Percentiles rank a stretch among this genome's conserved stretches.
phyloP scores from a whole-genome alignment of 2,329 filamentous ascomycete genomes.

The Trichocomaceae sp. region DNA sequence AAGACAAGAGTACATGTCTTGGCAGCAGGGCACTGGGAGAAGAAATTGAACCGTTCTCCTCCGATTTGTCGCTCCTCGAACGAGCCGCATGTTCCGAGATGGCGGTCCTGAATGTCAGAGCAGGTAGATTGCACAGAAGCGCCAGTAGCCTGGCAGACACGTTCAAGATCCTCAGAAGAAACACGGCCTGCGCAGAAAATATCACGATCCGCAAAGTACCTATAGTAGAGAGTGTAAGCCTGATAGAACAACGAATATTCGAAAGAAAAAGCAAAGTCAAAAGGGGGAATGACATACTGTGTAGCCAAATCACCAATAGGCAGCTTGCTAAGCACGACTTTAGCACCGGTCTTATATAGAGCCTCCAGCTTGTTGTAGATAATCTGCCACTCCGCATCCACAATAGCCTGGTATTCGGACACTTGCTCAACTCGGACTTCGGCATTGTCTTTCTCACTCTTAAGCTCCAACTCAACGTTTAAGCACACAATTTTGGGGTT shows the following conservation, averaged over 20 bases:
- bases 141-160: conserved; percentile 89
- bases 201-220: conserved; percentile 91
- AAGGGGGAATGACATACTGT: conserved; percentile 48
- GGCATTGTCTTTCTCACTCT: conserved; percentile 98
- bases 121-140: conserved; percentile 91
- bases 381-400: conserved; percentile 99
- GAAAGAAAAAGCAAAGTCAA: not conserved
- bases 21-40: conserved; percentile 88
- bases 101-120: conserved; percentile 82
- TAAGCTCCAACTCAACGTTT: conserved; percentile 96
- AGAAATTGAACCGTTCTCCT: conserved; percentile 96
- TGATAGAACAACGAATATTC: not conserved
- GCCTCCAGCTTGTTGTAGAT: conserved; percentile 99
- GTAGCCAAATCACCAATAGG: conserved; percentile 96
- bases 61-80: conserved; percentile 98
- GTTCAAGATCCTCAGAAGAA: conserved; percentile 84
- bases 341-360: conserved; percentile 85
- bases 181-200: conserved; percentile 98
- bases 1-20: conserved; percentile 96
- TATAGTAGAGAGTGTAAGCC: conserved; percentile 16
- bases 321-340: conserved; percentile 94
- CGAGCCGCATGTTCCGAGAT: conserved; percentile 79
- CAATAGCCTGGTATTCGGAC: conserved; percentile 97
- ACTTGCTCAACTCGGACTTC: conserved; percentile 98
- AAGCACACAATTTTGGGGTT: conserved; percentile 95